Base-by-base conservation (phyloP, 2,329 filamentous ascomycete genomes). In the Thielaviopsis ethacetica region DNA sequence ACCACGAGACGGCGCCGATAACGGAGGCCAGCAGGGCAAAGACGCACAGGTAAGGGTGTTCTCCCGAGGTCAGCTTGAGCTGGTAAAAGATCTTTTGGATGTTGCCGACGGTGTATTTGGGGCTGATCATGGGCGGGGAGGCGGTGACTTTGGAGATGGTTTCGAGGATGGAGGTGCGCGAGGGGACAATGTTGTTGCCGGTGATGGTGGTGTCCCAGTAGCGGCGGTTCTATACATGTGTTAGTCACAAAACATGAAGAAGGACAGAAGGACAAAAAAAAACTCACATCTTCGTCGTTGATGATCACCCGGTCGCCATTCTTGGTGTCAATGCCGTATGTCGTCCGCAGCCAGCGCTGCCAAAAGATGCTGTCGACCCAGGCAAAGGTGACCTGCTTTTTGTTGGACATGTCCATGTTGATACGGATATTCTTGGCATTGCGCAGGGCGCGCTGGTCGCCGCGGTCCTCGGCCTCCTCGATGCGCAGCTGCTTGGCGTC, bases 311-410 rank as follows among this genome's bases (percentile, higher is more conserved):
- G 83, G 70, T 97, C 93, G 54, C 91, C 91, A 63, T 93, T 84
- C 67, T 80, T 84, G 62, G 93, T 84, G 65, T 94, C 87, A 64
- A 97, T 86, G 58, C 91, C 91, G 67, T 95, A 98, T 0, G 91
- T 96, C n/a, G 85, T 91, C 64, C 86, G 81, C 63, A 98, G 82
- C 93, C 93, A 98, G 62, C 91, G 82, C 71, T 97, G 91, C 93
- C 93, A 98, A 71, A 97, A 97, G 7, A 88, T 81, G 56, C 91
- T 90, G 68, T 98, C 93, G 13, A 97, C 89, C 93, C 93, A 98
- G 13, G 93, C 93, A 71, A 98, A 98, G 9, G 83, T 82, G 50
- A 97, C 90, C 68, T 95, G 87, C 70, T 91, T 95, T 65, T 85
- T 85, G 67, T 90, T 84, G 57, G 88, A 81, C 68, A 86, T 86